Percentiles rank a stretch among this genome's conserved stretches.
These are phyloP conservation scores for Diaporthe vexans DNA, from an alignment of 2,329 filamentous ascomycete species.

Conservation along the genomic window DNA sequence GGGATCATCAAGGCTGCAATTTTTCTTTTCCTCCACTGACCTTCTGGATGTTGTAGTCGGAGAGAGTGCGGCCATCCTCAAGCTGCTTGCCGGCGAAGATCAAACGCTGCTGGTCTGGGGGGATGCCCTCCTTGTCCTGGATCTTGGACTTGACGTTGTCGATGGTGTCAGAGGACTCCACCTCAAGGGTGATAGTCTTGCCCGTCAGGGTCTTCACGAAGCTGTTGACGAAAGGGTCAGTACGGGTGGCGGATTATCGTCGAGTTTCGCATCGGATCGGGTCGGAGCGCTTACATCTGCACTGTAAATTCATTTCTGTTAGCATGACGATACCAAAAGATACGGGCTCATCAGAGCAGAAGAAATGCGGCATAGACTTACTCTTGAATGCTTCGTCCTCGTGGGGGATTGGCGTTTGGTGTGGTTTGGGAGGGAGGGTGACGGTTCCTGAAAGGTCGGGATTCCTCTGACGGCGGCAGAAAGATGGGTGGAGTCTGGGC, in stretches of 20 bases:
- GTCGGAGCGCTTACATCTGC: conserved; percentile 82
- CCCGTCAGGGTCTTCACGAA: conserved; percentile 99
- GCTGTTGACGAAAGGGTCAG: conserved; percentile 64
- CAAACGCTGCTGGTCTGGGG: conserved; percentile 97
- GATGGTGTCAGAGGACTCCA: conserved; percentile 98
- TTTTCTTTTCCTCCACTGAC: conserved; percentile 62
- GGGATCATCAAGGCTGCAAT: neutral
- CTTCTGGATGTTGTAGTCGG: conserved; percentile 99
- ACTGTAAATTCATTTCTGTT: conserved; percentile 65
- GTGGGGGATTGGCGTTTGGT: conserved; percentile 49
- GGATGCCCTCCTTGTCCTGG: conserved; percentile 99
- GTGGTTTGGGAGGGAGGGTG: conserved; percentile 48
- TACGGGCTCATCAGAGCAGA: conserved; percentile 16
- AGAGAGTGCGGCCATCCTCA: conserved; percentile 96
- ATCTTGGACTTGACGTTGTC: conserved; percentile 99
- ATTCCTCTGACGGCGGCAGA: conserved; percentile 51
- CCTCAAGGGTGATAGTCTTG: conserved; percentile 99
- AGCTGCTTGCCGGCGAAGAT: conserved; percentile 99
- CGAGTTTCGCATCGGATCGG: conserved; percentile 45
- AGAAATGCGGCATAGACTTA: conserved; percentile 57
- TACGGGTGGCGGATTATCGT: conserved; percentile 39
- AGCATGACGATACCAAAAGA: conserved; percentile 37
- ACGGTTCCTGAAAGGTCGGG: conserved; percentile 41
- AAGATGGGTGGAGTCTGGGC: conserved; percentile 46
- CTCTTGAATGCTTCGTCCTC: conserved; percentile 69